Conservation (phyloP, 1,284 basidiomycete species). For the Sphagnurus paluster region DNA sequence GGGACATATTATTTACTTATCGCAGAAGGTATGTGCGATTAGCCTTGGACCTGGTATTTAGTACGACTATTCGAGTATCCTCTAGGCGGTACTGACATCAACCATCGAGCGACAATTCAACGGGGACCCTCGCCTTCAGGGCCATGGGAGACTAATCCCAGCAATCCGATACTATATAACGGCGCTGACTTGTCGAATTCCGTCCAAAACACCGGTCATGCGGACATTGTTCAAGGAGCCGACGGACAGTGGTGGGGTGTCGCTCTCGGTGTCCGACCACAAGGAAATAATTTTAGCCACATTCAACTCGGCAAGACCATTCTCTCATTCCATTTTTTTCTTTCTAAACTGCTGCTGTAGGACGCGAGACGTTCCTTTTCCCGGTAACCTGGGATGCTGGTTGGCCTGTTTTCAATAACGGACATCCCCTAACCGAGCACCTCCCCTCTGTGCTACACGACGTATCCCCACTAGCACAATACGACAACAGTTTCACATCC, state of each 20-base stretch:
- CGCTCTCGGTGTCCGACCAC: slow-evolving; percentile 41
- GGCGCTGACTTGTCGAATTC: slow-evolving; percentile 31
- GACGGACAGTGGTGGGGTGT: slow-evolving; percentile 45
- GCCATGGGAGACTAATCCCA: slow-evolving; percentile 39
- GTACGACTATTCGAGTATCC: too few relatives aligned
- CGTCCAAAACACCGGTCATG: slow-evolving; percentile 41
- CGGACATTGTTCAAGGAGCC: slow-evolving; percentile 37
- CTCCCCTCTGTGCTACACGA: slow-evolving; percentile 27
- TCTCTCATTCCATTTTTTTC: neutral
- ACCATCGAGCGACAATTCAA: slow-evolving; percentile 38
- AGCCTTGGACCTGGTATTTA: too few relatives aligned
- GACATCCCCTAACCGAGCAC: slow-evolving; percentile 30
- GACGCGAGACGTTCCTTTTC: slow-evolving; percentile 44
- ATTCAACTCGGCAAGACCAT: slow-evolving; percentile 30
- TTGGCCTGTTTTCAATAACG: slow-evolving; percentile 39
- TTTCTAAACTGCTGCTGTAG: slow-evolving; percentile 17
- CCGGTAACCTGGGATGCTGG: slow-evolving; percentile 41
- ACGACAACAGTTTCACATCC: slow-evolving; percentile 28
- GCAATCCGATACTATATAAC: slow-evolving; percentile 43
- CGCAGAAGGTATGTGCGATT: slow-evolving; percentile 34
- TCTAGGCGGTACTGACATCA: slow-evolving; percentile 31
- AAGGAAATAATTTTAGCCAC: slow-evolving; percentile 33
- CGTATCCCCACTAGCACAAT: slow-evolving; percentile 23
- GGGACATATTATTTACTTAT: slow-evolving; percentile 42
- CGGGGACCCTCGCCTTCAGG: slow-evolving; percentile 38